These are phyloP conservation scores for Leccinum subgranulosum DNA, from an alignment of 768 basidiomycete genomes.

Conservation along the genomic window DNA sequence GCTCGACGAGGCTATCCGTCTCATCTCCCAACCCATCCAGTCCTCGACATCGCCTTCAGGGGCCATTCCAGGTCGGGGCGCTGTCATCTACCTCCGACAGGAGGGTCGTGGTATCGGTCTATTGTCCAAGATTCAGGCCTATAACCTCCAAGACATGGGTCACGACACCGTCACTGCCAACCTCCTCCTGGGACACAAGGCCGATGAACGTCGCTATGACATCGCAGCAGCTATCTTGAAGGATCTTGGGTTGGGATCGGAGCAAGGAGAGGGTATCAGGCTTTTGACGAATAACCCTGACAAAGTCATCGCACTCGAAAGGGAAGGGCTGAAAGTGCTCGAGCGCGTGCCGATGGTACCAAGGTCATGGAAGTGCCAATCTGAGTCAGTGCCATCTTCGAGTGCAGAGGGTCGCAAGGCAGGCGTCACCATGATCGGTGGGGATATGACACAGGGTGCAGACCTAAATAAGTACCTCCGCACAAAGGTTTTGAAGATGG, in stretches of 20 bases:
- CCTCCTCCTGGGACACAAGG: constrained; percentile 88
- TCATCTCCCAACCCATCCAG: constrained; percentile 70
- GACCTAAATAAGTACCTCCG: constrained; percentile 94
- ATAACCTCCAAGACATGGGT: constrained; percentile 96
- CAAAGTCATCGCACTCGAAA: constrained; percentile 84
- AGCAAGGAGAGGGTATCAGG: constrained; percentile 56
- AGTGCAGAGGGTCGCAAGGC: constrained; percentile 34
- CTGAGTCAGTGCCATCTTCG: constrained; percentile 5
- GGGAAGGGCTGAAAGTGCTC: constrained; percentile 72
- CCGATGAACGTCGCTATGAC: constrained; percentile 92
- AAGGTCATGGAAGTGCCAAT: constrained; percentile 63
- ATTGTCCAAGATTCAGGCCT: constrained; percentile 92
- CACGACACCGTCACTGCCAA: constrained; percentile 99
- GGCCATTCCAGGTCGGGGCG: constrained; percentile 80
- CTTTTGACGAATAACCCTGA: constrained; percentile 98
- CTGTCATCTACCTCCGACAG: constrained; percentile 92
- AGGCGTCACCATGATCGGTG: constrained; percentile 82
- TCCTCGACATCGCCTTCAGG: constrained; percentile 37
- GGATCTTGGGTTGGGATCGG: constrained; percentile 74
- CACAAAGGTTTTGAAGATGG: constrained; percentile 97
- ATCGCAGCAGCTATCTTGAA: constrained; percentile 87
- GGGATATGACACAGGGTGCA: constrained; percentile 68
- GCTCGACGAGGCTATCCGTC: constrained; percentile 93
- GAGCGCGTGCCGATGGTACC: constrained; percentile 96
- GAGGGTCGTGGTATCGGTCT: constrained; percentile 97